A percentile compares a stretch with the other conserved stretches of the same genome.
These are phyloP conservation scores for Rhododendron henanense DNA, from an alignment of 148 eudicot species.

Conservation along the genomic window DNA sequence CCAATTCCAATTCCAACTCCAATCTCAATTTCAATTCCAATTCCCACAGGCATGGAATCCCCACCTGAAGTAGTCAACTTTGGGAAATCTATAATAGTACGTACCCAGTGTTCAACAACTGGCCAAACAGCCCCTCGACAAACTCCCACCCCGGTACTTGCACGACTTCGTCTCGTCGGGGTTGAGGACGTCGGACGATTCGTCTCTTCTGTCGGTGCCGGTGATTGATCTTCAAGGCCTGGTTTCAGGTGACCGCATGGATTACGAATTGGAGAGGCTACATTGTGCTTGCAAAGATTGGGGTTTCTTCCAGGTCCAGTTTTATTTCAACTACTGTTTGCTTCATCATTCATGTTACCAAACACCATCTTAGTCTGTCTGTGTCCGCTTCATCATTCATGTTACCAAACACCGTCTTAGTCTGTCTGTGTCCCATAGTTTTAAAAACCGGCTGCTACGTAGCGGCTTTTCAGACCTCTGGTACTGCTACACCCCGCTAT, in stretches of 20 bases:
- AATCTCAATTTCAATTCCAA: not conserved
- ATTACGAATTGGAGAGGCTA: slow-evolving; percentile 32
- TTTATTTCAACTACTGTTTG: not conserved
- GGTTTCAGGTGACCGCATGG: slow-evolving; percentile 9
- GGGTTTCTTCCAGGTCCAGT: slow-evolving; percentile 56
- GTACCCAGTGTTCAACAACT: slow-evolving; percentile 65
- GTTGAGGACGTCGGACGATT: not conserved
- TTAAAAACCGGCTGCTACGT: too few species aligned
- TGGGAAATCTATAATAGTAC: slow-evolving; percentile 40
- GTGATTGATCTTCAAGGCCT: slow-evolving; percentile 33
- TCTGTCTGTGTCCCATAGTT: too few species aligned
- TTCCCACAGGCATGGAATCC: not conserved
- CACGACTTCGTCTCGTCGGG: slow-evolving; percentile 2
- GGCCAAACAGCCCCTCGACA: slow-evolving; percentile 26
- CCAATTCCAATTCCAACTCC: not conserved
- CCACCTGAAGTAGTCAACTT: slow-evolving; percentile 26
- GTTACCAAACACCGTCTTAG: not conserved
- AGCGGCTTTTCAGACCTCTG: too few species aligned
- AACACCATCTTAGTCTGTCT: too few species aligned
- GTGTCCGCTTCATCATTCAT: not conserved
- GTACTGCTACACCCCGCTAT: too few species aligned
- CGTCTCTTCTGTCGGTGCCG: slow-evolving; percentile 22
- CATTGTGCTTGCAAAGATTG: slow-evolving; percentile 48
- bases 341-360: too few species aligned
- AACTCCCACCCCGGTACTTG: slow-evolving; percentile 43